Base-by-base conservation (phyloP, 257 asterid species). In the Solanum paucissectum region DNA sequence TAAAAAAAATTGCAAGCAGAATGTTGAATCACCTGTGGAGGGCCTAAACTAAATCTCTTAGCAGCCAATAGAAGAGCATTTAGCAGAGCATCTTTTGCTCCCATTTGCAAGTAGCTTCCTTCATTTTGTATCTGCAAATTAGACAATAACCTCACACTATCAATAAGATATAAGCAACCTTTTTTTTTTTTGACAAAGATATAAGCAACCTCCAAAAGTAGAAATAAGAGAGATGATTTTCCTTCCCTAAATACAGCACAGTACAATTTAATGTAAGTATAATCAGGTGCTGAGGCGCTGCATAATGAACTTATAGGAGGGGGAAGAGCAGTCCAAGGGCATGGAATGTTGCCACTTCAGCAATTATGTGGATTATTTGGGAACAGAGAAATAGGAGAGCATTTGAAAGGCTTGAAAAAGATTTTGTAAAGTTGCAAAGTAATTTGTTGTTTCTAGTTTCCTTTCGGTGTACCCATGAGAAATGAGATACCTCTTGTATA, bases 21-120 rank as follows among this genome's bases (percentile, higher is more conserved):
- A 29, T 34, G 84, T 58, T 83, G 76, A 83, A 77, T 90, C 89
- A 96, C 99, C 99, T 95, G 98, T 37, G 96, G 94, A 40, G 98
- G 99, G 88, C 99, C 99, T 79, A 95, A 90, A 89, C 93, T 88
- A 91, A 94, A 96, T 92, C 96, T 93, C 88, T 89, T 92, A 49
- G 99, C 99, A 87, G 99, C 98, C 87, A 93, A 66, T 33, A 96
- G 95, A 86, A 96, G 96, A 88, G 96, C 98, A 85, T 93, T 92
- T 34, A 96, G 91, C 86, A 96, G 93, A 71, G 94, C 92, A 86
- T 96, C 98, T 88, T 96, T 95, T 25, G 95, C 95, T 87, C 92
- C 96, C n/a, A 72, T 82, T 89, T 92, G 98, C 93, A 96, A 91
- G 86, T 85, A 88, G 89, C 44, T 83, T 52, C 96, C 96, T 94